These are phyloP conservation scores for Arabidopsis thaliana DNA, from an alignment of 345 rosid genomes.

Conservation along the genomic window DNA sequence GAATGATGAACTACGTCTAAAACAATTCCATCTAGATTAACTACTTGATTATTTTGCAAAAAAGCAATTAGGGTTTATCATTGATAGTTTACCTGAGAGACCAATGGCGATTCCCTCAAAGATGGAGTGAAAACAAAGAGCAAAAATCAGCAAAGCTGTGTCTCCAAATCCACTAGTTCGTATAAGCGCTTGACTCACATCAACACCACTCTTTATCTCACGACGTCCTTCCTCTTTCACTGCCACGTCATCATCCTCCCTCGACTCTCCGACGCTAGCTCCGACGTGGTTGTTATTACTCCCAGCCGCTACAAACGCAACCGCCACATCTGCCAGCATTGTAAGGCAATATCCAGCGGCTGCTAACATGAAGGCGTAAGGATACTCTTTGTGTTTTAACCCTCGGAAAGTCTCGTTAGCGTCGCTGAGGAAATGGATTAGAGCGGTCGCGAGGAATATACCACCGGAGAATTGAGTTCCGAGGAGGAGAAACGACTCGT, in stretches of 20 bases:
- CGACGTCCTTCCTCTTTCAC: constrained; percentile 30
- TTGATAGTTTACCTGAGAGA: constrained; percentile 58
- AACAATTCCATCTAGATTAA: constrained; percentile 3
- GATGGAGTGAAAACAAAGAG: constrained; percentile 80
- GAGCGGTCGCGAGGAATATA: constrained; percentile 70
- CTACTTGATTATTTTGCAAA: not conserved
- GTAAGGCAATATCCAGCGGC: constrained; percentile 71
- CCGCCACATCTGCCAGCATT: constrained; percentile 74
- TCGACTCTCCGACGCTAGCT: constrained; percentile 43
- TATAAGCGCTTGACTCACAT: constrained; percentile 50
- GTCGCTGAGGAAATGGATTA: constrained; percentile 80
- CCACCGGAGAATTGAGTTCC: constrained; percentile 90
- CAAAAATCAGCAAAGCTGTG: constrained; percentile 71
- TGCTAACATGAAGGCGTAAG: constrained; percentile 82
- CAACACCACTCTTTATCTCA: constrained; percentile 30
- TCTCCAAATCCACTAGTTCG: constrained; percentile 62
- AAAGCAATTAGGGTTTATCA: not conserved
- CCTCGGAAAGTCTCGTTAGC: constrained; percentile 59
- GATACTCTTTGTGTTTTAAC: constrained; percentile 62
- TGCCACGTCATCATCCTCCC: constrained; percentile 43
- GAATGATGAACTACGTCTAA: not conserved
- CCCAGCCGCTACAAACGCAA: constrained; percentile 50
- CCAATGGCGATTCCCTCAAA: constrained; percentile 95
- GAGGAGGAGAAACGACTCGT: constrained; percentile 73
- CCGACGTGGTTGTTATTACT: constrained; percentile 14